Conservation (phyloP, 2,329 filamentous ascomycete species). For the Colletotrichum sp. region DNA sequence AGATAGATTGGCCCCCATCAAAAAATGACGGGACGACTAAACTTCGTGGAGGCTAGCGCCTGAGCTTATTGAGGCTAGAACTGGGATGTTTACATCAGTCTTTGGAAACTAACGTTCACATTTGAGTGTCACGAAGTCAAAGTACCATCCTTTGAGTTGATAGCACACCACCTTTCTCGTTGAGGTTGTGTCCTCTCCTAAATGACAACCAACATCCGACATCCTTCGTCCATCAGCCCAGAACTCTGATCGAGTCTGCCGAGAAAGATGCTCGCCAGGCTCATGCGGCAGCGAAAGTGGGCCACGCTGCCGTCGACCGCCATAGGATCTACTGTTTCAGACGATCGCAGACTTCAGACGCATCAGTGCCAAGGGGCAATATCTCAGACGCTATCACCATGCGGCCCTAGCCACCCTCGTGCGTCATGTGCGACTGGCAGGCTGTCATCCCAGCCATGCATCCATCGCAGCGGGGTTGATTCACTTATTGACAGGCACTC, state of each 20-base stretch:
- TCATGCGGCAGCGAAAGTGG: background rate
- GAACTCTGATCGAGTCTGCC: background rate
- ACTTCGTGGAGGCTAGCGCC: background rate
- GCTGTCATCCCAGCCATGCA: background rate
- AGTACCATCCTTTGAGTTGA: background rate
- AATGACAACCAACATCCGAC: background rate
- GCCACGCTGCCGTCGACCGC: background rate
- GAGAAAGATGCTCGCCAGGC: background rate
- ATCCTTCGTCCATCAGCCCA: background rate
- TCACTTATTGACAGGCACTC: background rate
- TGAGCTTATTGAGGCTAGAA: background rate
- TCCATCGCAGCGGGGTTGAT: background rate
- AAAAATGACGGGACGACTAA: background rate
- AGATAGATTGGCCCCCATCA: background rate
- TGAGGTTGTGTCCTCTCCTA: background rate
- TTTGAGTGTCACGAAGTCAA: background rate
- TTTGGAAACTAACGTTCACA: background rate
- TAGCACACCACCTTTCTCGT: background rate
- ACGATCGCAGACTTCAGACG: constrained; percentile 18
- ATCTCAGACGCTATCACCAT: background rate
- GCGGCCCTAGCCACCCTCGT: background rate
- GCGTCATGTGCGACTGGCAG: background rate
- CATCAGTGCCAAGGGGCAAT: background rate
- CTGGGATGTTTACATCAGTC: background rate
- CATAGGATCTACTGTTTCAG: constrained; percentile 16